Evolutionary conservation across 2,329 filamentous ascomycete species (phyloP), one percentile per base, ranked within the genome.

Genomic region (Colletotrichum tropicicola): DNA sequence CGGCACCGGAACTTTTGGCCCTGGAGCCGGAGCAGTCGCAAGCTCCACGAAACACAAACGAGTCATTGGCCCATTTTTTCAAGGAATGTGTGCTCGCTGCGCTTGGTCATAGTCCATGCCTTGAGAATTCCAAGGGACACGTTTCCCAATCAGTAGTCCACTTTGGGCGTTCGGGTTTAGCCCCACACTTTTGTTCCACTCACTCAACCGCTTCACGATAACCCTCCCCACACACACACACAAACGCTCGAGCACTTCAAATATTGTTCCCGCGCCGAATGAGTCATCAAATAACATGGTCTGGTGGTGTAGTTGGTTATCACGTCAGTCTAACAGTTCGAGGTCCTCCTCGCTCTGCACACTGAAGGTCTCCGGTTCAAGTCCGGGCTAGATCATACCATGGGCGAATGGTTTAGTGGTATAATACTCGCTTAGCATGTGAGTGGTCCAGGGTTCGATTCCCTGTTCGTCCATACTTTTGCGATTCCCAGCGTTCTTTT

Each of bases 251-350:
- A n/a, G n/a, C n/a, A 15, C 39, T 1, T 54, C n/a, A n/a, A 1
- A 21, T 43, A 30, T 17, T 0, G 8, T 5, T n/a, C 10, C 4
- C 9, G 19, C 6, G 8, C 4, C 0, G 0, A 3, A 7, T 25
- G 15, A 39, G 27, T 32, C 61, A 60, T 37, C 43, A 45, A 54
- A 5, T 3, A 45, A 51, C 28, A 39, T 52, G 61, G 61, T 65
- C 44, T 65, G 41, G 59, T 75, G 72, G 73, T 74, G 73, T 74
- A 75, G 79, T 81, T 80, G 79, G 78, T 81, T 80, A 81, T 80
- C 79, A 81, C 79, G 75, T 81, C 77, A 80, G 78, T 80, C 78
- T 81, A 82, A 82, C 78, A 75, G 25, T 15, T 21, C n/a, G 13
- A 13, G 12, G 17, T 25, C 15, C 6, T 2, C 10, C 6, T 12